Conservation (phyloP, 306 rosid genomes). For the Sicyos baderoa region DNA sequence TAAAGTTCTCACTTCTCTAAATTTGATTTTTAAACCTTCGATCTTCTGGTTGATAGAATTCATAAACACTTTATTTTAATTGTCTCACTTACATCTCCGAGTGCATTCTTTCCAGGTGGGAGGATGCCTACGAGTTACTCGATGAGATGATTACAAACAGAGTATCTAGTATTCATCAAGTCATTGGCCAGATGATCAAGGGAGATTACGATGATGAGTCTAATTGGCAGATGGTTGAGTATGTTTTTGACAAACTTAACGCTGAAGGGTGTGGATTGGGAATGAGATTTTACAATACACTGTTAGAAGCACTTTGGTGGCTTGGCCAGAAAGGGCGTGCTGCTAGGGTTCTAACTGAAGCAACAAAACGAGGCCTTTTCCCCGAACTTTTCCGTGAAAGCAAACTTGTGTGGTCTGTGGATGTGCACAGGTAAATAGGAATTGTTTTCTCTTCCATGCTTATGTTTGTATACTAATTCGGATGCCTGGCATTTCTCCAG, state of each 20-base stretch:
- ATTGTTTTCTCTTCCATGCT: slow-evolving; percentile 19
- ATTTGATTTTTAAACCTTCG: not conserved
- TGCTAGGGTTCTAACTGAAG: slow-evolving; percentile 82
- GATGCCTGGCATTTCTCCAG: slow-evolving; percentile 36
- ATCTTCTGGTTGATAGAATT: slow-evolving; percentile 3
- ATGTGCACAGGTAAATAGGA: slow-evolving; percentile 69
- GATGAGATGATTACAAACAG: slow-evolving; percentile 63
- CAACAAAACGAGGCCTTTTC: slow-evolving; percentile 73
- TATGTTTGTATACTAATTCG: not conserved
- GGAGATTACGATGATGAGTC: slow-evolving; percentile 89
- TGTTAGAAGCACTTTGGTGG: slow-evolving; percentile 96
- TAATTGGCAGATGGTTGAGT: slow-evolving; percentile 98
- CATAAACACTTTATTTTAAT: not conserved
- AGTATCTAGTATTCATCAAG: slow-evolving; percentile 80
- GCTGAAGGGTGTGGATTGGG: slow-evolving; percentile 81
- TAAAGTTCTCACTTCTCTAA: not conserved
- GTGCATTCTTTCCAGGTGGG: slow-evolving; percentile 51
- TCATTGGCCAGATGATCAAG: slow-evolving; percentile 82
- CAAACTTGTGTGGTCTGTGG: slow-evolving; percentile 76
- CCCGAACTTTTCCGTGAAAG: slow-evolving; percentile 80
- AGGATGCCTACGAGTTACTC: slow-evolving; percentile 61
- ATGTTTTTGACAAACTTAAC: slow-evolving; percentile 84
- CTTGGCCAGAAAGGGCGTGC: slow-evolving; percentile 86
- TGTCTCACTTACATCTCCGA: slow-evolving; percentile 24
- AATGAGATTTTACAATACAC: slow-evolving; percentile 74